These are phyloP conservation scores for Talaromyces trachyspermus DNA, from an alignment of 495 filamentous ascomycete genomes.

Conservation along the genomic window DNA sequence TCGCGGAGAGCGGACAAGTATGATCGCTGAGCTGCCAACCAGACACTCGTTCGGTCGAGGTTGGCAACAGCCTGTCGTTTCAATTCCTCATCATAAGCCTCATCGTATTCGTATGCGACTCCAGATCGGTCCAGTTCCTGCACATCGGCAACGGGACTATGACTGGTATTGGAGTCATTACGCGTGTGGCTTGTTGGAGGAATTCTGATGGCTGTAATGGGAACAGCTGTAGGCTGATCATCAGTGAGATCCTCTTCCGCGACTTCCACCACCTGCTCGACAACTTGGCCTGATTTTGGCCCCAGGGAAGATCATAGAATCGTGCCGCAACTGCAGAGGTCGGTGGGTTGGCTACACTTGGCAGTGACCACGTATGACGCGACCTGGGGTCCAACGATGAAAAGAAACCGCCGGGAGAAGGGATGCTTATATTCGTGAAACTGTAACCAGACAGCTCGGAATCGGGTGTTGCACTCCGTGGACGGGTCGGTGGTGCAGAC, in stretches of 20 bases:
- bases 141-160: constrained; percentile 24
- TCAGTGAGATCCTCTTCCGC: constrained; percentile 32
- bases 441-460: constrained; percentile 45
- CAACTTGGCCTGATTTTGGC: constrained; percentile 36
- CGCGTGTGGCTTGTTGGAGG: constrained; percentile 17
- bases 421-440: constrained; percentile 69
- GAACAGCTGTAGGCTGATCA: constrained; percentile 38
- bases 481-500: constrained; percentile 16
- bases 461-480: constrained; percentile 34
- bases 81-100: constrained; percentile 60
- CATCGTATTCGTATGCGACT: constrained; percentile 53
- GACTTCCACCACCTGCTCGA: constrained; percentile 64
- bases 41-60: constrained; percentile 71
- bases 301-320: constrained; percentile 80
- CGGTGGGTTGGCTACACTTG: constrained; percentile 43
- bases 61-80: constrained; percentile 53
- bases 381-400: constrained; percentile 64
- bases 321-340: constrained; percentile 74
- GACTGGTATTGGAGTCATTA: constrained; percentile 16
- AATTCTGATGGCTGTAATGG: constrained; percentile 44
- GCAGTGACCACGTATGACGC: constrained; percentile 67
- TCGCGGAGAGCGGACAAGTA: constrained; percentile 67
- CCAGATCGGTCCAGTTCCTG: constrained; percentile 28
- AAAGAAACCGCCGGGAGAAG: constrained; percentile 88
- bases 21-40: constrained; percentile 70